phyloP scores from a whole-genome alignment of 495 filamentous ascomycete species.

The Daldinia bambusicola region DNA sequence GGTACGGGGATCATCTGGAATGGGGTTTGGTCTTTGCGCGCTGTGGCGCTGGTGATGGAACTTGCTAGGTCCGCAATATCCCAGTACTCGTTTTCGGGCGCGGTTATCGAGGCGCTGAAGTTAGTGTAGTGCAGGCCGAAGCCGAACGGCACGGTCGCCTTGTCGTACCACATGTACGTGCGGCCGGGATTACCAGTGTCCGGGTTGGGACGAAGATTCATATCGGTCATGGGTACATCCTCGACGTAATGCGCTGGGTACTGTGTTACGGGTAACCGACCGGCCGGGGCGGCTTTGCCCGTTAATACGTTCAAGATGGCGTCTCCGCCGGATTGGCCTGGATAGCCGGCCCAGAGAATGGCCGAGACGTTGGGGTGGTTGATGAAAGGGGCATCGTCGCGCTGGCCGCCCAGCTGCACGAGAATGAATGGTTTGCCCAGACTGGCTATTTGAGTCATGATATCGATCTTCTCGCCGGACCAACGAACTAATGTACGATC shows the following conservation, averaged over 20 bases:
- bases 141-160: slow-evolving; percentile 64
- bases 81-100: slow-evolving; percentile 22
- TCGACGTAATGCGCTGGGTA: slow-evolving; percentile 66
- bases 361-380: slow-evolving; percentile 53
- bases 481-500: slow-evolving; percentile 68
- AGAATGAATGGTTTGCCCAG: slow-evolving; percentile 66
- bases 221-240: slow-evolving; percentile 66
- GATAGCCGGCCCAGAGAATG: slow-evolving; percentile 68
- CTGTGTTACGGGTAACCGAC: slow-evolving; percentile 66
- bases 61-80: slow-evolving; percentile 42
- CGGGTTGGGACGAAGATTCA: slow-evolving; percentile 62
- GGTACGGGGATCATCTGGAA: slow-evolving; percentile 53
- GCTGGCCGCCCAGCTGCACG: slow-evolving; percentile 63
- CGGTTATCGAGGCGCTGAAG: slow-evolving; percentile 54
- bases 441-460: slow-evolving; percentile 61
- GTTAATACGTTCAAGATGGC: slow-evolving; percentile 66
- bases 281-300: slow-evolving; percentile 65
- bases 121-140: slow-evolving; percentile 70
- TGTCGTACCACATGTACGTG: slow-evolving; percentile 72
- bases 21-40: slow-evolving; percentile 55
- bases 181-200: slow-evolving; percentile 58
- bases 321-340: slow-evolving; percentile 67
- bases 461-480: slow-evolving; percentile 65
- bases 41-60: slow-evolving; percentile 36
- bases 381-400: slow-evolving; percentile 46